Evolutionary conservation across 1,284 basidiomycete species (phyloP).

Genomic region (Coriolopsis trogii): DNA sequence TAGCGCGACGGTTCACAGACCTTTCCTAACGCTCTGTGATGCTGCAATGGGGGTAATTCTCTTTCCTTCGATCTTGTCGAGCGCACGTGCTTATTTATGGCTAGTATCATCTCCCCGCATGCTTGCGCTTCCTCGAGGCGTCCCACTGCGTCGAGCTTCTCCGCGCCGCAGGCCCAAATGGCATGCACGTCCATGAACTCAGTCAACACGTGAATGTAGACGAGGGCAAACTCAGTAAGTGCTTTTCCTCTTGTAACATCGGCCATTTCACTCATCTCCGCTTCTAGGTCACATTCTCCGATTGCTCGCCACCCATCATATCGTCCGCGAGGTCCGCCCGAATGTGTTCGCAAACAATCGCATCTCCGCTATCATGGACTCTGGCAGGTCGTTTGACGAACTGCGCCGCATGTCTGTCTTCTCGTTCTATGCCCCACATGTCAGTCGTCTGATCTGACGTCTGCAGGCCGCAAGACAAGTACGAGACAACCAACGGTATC

Average conservation of each 20-base stretch:
- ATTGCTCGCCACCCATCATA: constrained; percentile 72
- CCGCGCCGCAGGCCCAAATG: constrained; percentile 56
- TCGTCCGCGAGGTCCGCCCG: constrained; percentile 62
- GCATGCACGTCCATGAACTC: constrained; percentile 60
- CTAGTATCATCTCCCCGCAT: constrained; percentile 72
- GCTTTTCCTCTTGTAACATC: background rate
- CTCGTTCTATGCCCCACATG: constrained; percentile 11
- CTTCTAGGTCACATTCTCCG: constrained; percentile 70
- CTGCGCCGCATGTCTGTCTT: constrained; percentile 41
- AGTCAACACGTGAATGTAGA: constrained; percentile 44
- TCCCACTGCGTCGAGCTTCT: constrained; percentile 69
- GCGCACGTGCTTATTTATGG: background rate
- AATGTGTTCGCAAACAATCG: constrained; percentile 72
- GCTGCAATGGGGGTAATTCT: constrained; percentile 62
- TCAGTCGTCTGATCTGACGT: background rate
- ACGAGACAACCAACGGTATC: constrained; percentile 60
- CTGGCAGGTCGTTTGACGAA: constrained; percentile 51
- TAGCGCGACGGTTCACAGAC: constrained; percentile 59
- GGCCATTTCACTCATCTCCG: background rate
- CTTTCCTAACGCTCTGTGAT: constrained; percentile 69
- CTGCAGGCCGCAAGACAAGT: constrained; percentile 57
- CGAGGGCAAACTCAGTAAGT: constrained; percentile 49
- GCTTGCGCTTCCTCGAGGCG: constrained; percentile 68
- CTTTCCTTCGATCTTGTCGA: background rate
- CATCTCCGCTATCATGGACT: constrained; percentile 66